Conservation (phyloP, 2,329 filamentous ascomycete species). For the Ophiostoma piceae region DNA sequence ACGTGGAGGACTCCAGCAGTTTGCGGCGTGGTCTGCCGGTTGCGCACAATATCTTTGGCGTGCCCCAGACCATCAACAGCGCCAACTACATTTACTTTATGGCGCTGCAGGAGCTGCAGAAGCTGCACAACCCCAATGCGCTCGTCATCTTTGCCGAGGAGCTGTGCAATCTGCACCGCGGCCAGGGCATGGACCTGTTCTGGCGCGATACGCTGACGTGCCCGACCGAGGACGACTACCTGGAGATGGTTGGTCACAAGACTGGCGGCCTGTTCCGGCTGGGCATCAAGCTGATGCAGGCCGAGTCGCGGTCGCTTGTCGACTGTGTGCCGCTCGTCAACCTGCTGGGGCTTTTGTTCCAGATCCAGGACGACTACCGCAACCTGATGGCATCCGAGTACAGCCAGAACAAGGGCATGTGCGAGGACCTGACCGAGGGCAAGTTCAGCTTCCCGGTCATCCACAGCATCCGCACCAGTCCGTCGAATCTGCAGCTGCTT, state of each 20-base stretch:
- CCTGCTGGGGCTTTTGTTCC: conserved; percentile 77
- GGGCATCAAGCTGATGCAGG: conserved; percentile 83
- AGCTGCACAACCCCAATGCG: conserved; percentile 60
- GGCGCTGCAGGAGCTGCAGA: conserved; percentile 68
- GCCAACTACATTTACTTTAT: conserved; percentile 87
- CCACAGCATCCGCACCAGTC: conserved; percentile 78
- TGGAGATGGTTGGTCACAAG: conserved; percentile 88
- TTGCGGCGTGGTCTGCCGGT: conserved; percentile 75
- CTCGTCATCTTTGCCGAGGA: conserved; percentile 75
- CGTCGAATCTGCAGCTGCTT: conserved; percentile 69
- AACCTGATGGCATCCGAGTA: conserved; percentile 75
- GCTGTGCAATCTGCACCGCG: conserved; percentile 75
- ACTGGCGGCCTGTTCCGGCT: conserved; percentile 82
- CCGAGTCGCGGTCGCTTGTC: conserved; percentile 52
- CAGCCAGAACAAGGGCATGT: conserved; percentile 83
- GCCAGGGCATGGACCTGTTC: conserved; percentile 87
- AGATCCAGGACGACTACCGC: conserved; percentile 90
- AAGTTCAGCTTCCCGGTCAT: conserved; percentile 97
- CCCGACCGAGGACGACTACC: conserved; percentile 80
- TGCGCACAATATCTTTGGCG: conserved; percentile 77
- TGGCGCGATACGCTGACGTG: conserved; percentile 83
- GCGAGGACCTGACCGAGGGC: conserved; percentile 91
- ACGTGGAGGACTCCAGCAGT: conserved; percentile 72
- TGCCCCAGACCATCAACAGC: conserved; percentile 83
- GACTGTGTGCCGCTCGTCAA: conserved; percentile 83